phyloP scores from a whole-genome alignment of 2,329 filamentous ascomycete species.

The Grosmannia huntii region DNA sequence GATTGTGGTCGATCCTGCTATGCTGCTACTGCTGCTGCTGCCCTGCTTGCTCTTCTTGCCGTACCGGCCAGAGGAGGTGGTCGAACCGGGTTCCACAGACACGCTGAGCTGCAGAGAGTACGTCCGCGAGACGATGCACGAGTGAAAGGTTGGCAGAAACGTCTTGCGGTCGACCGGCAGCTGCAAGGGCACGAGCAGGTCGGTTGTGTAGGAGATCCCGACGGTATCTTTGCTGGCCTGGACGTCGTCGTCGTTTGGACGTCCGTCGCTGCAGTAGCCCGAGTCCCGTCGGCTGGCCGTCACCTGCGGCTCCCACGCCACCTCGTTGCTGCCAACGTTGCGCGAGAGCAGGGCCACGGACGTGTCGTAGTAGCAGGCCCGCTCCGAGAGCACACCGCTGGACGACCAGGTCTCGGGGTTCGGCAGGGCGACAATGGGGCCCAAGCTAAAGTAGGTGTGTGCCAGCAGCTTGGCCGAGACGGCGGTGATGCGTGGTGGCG shows the following conservation, averaged over 20 bases:
- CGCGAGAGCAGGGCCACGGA: slow-evolving; percentile 27
- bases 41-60: slow-evolving; percentile 12
- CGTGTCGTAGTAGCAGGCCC: slow-evolving; percentile 32
- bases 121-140: slow-evolving; percentile 41
- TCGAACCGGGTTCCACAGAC: slow-evolving; percentile 20
- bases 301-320: slow-evolving; percentile 28
- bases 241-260: not conserved
- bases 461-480: slow-evolving; percentile 38
- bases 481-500: slow-evolving; percentile 34
- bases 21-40: not conserved
- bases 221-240: not conserved
- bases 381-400: slow-evolving; percentile 21
- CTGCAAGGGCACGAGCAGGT: slow-evolving; percentile 33
- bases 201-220: slow-evolving; percentile 25
- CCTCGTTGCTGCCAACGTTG: slow-evolving; percentile 16
- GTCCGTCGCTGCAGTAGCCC: slow-evolving; percentile 34
- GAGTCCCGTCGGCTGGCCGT: slow-evolving; percentile 33
- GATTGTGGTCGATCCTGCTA: slow-evolving; percentile 1
- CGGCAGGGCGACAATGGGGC: slow-evolving; percentile 32
- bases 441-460: slow-evolving; percentile 38
- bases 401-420: slow-evolving; percentile 34
- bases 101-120: slow-evolving; percentile 37
- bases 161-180: slow-evolving; percentile 34
- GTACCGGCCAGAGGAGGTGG: slow-evolving; percentile 23
- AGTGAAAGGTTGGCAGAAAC: slow-evolving; percentile 45